These are phyloP conservation scores for Sergeia podlipaevii DNA, from an alignment of 208 protist species.

Conservation along the genomic window DNA sequence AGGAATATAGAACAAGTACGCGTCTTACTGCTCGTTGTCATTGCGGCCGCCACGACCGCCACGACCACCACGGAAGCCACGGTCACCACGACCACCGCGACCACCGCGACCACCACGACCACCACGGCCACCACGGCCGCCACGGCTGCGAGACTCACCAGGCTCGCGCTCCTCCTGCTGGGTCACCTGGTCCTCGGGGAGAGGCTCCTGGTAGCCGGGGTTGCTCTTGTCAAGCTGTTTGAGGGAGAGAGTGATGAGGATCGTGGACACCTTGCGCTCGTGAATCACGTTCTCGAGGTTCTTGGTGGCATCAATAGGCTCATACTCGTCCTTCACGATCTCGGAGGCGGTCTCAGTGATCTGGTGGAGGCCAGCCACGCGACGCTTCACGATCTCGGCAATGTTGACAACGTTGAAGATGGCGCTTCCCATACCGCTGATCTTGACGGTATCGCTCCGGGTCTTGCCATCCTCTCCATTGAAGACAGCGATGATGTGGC, in stretches of 20 bases:
- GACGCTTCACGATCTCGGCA: slow-evolving; percentile 57
- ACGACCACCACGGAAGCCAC: background rate
- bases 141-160: slow-evolving; percentile 7
- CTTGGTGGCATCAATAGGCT: slow-evolving; percentile 27
- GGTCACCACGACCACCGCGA: background rate
- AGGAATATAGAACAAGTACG: too few species aligned
- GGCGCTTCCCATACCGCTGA: slow-evolving; percentile 43
- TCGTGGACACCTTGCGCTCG: slow-evolving; percentile 37
- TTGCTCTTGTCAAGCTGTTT: slow-evolving; percentile 42
- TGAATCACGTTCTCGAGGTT: slow-evolving; percentile 18
- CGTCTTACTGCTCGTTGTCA: too few species aligned
- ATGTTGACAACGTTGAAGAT: slow-evolving; percentile 57
- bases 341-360: slow-evolving; percentile 35
- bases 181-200: slow-evolving; percentile 40
- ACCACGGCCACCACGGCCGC: slow-evolving; percentile 19
- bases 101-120: slow-evolving; percentile 26
- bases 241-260: slow-evolving; percentile 53
- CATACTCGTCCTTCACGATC: slow-evolving; percentile 43
- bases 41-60: background rate
- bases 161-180: slow-evolving; percentile 24
- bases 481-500: slow-evolving; percentile 33
- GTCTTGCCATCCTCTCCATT: slow-evolving; percentile 22
- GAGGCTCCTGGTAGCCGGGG: slow-evolving; percentile 52
- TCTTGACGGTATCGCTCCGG: slow-evolving; percentile 31
- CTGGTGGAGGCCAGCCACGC: slow-evolving; percentile 59